Conservation (phyloP, 169 alveolate genomes). For the Cryptosporidium muris region DNA sequence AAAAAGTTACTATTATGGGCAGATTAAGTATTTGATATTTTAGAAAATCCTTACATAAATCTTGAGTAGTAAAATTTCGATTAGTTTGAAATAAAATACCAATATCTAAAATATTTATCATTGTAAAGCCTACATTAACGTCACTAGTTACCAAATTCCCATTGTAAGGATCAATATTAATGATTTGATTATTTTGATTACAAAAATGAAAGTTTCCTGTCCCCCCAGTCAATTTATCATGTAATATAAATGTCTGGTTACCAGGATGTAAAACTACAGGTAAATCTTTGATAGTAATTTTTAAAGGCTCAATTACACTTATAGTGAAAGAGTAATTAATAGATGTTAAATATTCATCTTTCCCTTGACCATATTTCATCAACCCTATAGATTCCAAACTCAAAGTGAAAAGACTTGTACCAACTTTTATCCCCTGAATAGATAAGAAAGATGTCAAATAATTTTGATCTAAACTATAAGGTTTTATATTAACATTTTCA, state of each 20-base stretch:
- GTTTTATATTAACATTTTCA: background rate
- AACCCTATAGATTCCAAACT: slow-evolving; percentile 31
- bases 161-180: background rate
- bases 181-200: slow-evolving; percentile 5
- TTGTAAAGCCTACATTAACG: background rate
- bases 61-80: background rate
- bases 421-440: slow-evolving; percentile 14
- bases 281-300: background rate
- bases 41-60: slow-evolving; percentile 7
- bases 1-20: slow-evolving; percentile 18
- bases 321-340: slow-evolving; percentile 11
- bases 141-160: slow-evolving; percentile 20
- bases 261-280: slow-evolving; percentile 61
- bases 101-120: slow-evolving; percentile 31
- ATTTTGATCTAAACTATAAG: background rate
- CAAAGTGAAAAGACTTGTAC: background rate
- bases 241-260: slow-evolving; percentile 6
- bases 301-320: slow-evolving; percentile 6
- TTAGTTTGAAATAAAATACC: background rate
- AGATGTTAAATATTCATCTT: background rate
- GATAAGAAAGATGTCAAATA: background rate
- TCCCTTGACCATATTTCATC: background rate
- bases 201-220: slow-evolving; percentile 56
- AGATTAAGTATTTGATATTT: background rate
- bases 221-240: slow-evolving; percentile 32